Percentiles rank a stretch among this genome's conserved stretches.
Evolutionary conservation across 768 basidiomycete genomes (phyloP).

Genomic region (Pseudohyphozyma bogoriensis): DNA sequence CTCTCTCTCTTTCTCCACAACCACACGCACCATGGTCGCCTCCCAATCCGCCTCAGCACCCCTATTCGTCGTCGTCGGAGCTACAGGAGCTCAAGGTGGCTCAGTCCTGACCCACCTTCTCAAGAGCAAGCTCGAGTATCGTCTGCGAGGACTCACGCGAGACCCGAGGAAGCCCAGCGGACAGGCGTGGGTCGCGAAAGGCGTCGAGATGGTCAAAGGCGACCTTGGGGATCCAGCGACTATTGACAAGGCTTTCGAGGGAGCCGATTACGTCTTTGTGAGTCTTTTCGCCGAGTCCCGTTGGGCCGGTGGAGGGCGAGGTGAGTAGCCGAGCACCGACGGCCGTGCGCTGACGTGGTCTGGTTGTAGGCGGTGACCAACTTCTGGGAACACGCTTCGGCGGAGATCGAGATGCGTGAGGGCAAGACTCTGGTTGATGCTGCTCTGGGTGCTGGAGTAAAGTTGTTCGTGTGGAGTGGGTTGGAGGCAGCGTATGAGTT

Average conservation of each 20-base stretch:
- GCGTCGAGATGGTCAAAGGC: conserved; percentile 7
- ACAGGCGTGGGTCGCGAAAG: conserved; percentile 13
- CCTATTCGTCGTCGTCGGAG: conserved; percentile 27
- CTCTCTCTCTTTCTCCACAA: too few relatives aligned
- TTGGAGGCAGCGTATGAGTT: neutral
- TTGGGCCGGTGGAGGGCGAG: too few relatives aligned
- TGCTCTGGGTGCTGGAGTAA: conserved; percentile 15
- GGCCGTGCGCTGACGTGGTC: neutral
- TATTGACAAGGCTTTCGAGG: conserved; percentile 7
- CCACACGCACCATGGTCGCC: neutral
- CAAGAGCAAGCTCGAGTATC: conserved; percentile 26
- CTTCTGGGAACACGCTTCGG: conserved; percentile 22
- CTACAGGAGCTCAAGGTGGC: conserved; percentile 32
- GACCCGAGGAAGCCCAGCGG: conserved; percentile 15
- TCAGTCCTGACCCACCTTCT: conserved; percentile 27
- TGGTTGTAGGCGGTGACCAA: conserved; percentile 12
- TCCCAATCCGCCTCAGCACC: neutral
- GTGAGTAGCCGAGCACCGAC: neutral
- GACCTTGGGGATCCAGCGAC: neutral
- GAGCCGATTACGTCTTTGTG: conserved; percentile 17
- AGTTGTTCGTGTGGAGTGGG: conserved; percentile 20
- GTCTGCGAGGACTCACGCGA: conserved; percentile 32
- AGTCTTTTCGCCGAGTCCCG: too few relatives aligned
- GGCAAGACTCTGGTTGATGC: conserved; percentile 30
- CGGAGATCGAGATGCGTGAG: conserved; percentile 13